Base-by-base conservation (phyloP, 2,329 filamentous ascomycete genomes). In the Raffaelea albimanens region DNA sequence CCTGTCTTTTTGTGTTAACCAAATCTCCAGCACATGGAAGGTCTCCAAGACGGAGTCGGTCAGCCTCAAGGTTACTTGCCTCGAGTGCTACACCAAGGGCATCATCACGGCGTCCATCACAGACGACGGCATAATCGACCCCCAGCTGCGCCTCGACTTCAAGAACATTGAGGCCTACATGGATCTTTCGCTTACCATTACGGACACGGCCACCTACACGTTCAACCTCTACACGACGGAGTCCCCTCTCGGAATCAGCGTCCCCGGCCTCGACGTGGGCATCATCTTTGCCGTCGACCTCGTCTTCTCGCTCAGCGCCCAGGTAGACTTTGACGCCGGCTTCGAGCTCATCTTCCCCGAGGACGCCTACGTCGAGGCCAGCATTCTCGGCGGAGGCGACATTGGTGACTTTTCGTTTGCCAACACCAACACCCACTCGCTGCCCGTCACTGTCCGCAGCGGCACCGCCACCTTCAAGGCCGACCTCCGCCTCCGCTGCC, bases 321-420 rank as follows among this genome's bases (percentile, higher is more conserved):
- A 63, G 14, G 61, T 80, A 42, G 72, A 76, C 49, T 64, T 80
- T 25, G 68, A 33, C n/a, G 73, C 67, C 45, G 73, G 74, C 9
- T 67, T 77, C 46, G 72, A 76, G 55, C 63, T 79, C 43, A 66
- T 69, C 54, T 63, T 80, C 1, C 66, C 71, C 10, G 69, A 76
- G 34, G 61, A 60, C 33, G 64, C 68, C 38, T 63, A 55, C 45
- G 53, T 72, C 25, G 63, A 67, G 56, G 62, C 69, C 46, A 62
- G 66, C 50, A 59, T 71, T 46, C 50, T 70, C 22, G 66, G 64
- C 18, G 66, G 64, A n/a, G 66, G 75, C n/a, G 60, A 61, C 2
- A 63, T 77, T 45, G 58, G 70, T 14, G 61, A 73, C 20, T 62
- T 68, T 5, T 60, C 71, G 44, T 75, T 80, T 53, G 44, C 62